phyloP scores from a whole-genome alignment of 352 stramenopile species.

The Phytophthora parvispora region DNA sequence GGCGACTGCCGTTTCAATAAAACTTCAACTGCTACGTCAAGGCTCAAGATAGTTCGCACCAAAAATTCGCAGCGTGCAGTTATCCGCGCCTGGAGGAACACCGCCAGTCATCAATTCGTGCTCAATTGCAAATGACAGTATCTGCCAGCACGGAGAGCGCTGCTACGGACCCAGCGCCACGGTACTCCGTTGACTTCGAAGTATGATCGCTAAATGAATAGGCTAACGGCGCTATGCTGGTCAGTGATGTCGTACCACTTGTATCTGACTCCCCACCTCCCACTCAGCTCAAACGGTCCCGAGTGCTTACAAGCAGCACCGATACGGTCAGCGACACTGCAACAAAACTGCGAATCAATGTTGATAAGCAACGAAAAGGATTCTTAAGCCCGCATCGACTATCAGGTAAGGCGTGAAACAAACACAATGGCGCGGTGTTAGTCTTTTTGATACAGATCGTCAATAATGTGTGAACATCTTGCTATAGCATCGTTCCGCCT shows the following conservation, averaged over 20 bases:
- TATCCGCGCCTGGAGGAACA: neutral
- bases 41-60: slow-evolving; percentile 1
- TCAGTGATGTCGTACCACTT: slow-evolving; percentile 8
- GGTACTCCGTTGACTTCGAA: neutral
- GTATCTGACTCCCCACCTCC: neutral
- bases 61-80: neutral
- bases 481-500: slow-evolving; percentile 37
- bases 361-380: slow-evolving; percentile 22
- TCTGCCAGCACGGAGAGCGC: neutral
- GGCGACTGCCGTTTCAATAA: neutral
- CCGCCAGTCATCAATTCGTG: slow-evolving; percentile 2
- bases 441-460: neutral
- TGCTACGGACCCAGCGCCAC: neutral
- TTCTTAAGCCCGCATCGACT: slow-evolving; percentile 28
- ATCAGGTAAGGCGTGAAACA: slow-evolving; percentile 24
- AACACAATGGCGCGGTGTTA: neutral
- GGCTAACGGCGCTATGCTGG: neutral
- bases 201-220: neutral
- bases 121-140: neutral
- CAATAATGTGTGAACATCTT: neutral
- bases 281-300: slow-evolving; percentile 1
- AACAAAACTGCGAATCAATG: slow-evolving; percentile 28
- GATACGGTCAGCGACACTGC: slow-evolving; percentile 15
- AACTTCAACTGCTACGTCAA: neutral
- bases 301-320: slow-evolving; percentile 19